Base-by-base conservation (phyloP, 495 filamentous ascomycete genomes). In the Niebla homalea region DNA sequence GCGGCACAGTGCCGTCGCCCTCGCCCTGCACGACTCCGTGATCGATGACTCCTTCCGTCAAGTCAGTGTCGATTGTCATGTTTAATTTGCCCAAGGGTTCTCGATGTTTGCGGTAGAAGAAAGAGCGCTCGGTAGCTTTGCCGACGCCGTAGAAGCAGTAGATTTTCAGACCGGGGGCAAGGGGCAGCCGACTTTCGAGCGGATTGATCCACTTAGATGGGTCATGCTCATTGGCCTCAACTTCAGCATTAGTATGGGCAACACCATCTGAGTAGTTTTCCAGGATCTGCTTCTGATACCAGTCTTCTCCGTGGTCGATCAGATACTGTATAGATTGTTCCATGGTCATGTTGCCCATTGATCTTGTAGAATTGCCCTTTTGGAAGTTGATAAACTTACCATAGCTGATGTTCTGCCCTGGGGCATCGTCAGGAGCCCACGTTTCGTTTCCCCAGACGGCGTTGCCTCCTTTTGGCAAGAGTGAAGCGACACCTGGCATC, bases 121-220 rank as follows among this genome's bases (percentile, higher is more conserved):
- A 98, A 44, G 80, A 78, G 43, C 89, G 75, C 64, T 97, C 89
- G 0, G 89, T 95, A 12, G 84, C 81, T 64, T 97, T 97, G 6
- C 84, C 87, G 22, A 94, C 75, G 35, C 87, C 92, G 63, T 98
- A 97, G 70, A 98, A 97, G 67, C 92, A 98, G 63, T 92, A 98
- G 18, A 98, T 86, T 70, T 94, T 96, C 64, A 98, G 74, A 60
- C 79, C 84, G 0, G 92, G 92, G 14, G 92, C 92, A 41, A 84
- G 71, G 0, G 92, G 92, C 0, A 98, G 73, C 7, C 93, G 79
- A 1, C 87, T 83, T 59, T 97, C 93, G 19, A 98, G 77, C 0
- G 92, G 92, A 63, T 98, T 98, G 40, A 94, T 74, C 92, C 92
- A 98, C 60, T 90, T 97, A 36, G 73, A 69, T 4, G 79, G 82